phyloP scores from a whole-genome alignment of 129 eudicot genomes.

The Sambucus nigra region DNA sequence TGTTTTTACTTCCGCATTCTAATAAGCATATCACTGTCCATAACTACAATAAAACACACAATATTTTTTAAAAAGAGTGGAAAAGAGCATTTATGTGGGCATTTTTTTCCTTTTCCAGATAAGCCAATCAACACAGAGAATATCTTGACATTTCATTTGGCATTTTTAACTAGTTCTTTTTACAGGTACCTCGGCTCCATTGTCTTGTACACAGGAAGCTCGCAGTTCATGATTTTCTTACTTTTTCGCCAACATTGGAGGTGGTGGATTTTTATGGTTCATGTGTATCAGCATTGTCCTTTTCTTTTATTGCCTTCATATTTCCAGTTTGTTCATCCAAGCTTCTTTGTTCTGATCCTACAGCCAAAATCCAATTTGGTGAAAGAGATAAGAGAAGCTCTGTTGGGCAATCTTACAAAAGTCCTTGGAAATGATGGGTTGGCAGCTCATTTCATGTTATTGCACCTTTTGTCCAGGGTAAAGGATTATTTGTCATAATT shows the following conservation, averaged over 20 bases:
- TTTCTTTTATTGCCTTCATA: constrained; percentile 1
- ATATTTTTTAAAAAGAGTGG: too few species aligned
- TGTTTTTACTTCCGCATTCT: too few species aligned
- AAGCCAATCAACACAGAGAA: too few species aligned
- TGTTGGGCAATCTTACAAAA: constrained; percentile 60
- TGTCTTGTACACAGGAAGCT: constrained; percentile 77
- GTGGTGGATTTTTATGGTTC: constrained; percentile 20
- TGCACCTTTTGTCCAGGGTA: constrained; percentile 91
- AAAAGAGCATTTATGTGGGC: too few species aligned
- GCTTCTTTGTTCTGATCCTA: not conserved
- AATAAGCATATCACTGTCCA: too few species aligned
- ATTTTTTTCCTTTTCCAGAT: too few species aligned
- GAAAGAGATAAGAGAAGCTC: constrained; percentile 60
- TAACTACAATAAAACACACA: too few species aligned
- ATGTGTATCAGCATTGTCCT: not conserved
- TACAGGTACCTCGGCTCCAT: constrained; percentile 91
- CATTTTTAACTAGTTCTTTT: constrained; percentile 7
- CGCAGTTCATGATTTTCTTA: constrained; percentile 40
- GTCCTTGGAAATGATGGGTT: constrained; percentile 77
- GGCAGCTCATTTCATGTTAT: constrained; percentile 76
- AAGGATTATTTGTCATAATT: not conserved
- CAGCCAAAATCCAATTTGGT: constrained; percentile 46
- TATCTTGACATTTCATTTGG: too few species aligned
- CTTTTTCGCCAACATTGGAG: constrained; percentile 44
- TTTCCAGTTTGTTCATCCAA: constrained; percentile 2